Evolutionary conservation across 768 basidiomycete genomes (phyloP).

Genomic region (Hericium erinaceus): DNA sequence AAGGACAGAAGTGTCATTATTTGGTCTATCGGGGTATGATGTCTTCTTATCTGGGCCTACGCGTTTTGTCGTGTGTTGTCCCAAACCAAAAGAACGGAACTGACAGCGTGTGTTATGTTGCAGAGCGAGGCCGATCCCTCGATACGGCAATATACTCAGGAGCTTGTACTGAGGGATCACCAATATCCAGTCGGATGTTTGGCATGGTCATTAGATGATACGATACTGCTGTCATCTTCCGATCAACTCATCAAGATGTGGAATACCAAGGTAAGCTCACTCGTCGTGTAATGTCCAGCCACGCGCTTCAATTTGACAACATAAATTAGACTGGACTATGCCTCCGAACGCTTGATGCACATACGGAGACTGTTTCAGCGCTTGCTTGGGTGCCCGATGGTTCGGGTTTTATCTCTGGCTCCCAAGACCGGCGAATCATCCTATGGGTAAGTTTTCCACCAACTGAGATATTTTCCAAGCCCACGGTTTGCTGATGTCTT

Average conservation of each 20-base stretch:
- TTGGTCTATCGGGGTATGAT: constrained; percentile 75
- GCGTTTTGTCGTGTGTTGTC: constrained; percentile 1
- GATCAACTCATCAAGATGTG: constrained; percentile 82
- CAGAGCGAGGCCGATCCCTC: constrained; percentile 40
- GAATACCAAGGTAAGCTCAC: constrained; percentile 67
- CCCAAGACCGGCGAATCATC: constrained; percentile 74
- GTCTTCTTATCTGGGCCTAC: constrained; percentile 4
- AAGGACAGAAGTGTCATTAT: constrained; percentile 84
- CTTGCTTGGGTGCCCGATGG: constrained; percentile 86
- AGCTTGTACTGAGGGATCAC: constrained; percentile 68
- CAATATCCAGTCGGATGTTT: constrained; percentile 69
- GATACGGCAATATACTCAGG: constrained; percentile 46
- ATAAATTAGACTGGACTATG: constrained; percentile 59
- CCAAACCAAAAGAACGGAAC: not conserved
- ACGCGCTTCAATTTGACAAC: constrained; percentile 4
- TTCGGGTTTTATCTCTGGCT: constrained; percentile 82
- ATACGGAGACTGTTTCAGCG: constrained; percentile 77
- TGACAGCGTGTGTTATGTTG: constrained; percentile 5
- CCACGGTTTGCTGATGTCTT: constrained; percentile 4
- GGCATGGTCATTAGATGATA: constrained; percentile 90
- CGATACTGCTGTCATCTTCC: constrained; percentile 71
- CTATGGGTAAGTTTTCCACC: constrained; percentile 56
- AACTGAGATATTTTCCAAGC: constrained; percentile 3
- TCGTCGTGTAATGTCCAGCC: constrained; percentile 1
- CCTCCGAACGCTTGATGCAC: constrained; percentile 55